These are phyloP conservation scores for Apiotrichum gracile DNA, from an alignment of 1,284 basidiomycete genomes.

Conservation along the genomic window DNA sequence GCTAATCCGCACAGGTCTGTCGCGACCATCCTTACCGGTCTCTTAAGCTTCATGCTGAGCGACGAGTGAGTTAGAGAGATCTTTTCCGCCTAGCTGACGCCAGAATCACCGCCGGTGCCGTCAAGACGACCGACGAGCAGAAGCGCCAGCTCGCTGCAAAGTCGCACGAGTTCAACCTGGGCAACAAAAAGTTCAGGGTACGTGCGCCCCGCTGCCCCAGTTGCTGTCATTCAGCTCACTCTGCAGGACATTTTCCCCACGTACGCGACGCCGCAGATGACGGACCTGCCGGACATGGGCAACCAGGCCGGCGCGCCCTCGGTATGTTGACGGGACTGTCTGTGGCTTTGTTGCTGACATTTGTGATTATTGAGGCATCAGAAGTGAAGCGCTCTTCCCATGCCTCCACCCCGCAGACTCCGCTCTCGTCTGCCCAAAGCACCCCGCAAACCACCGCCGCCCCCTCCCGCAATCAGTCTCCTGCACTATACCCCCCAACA, in stretches of 20 bases:
- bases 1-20: conserved; percentile 30
- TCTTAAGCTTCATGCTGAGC: conserved; percentile 90
- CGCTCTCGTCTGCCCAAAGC: conserved; percentile 5
- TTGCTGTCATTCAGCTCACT: background rate
- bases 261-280: conserved; percentile 63
- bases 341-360: background rate
- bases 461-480: conserved; percentile 1
- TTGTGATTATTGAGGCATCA: conserved; percentile 10
- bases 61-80: conserved; percentile 59
- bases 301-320: conserved; percentile 12
- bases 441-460: conserved; percentile 5
- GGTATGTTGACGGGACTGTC: conserved; percentile 6
- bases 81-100: background rate
- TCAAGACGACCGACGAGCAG: conserved; percentile 71
- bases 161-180: conserved; percentile 79
- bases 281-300: conserved; percentile 82
- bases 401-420: conserved; percentile 1
- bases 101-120: conserved; percentile 82
- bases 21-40: conserved; percentile 71
- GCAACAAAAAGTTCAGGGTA: conserved; percentile 66
- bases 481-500: conserved; percentile 1
- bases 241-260: conserved; percentile 70
- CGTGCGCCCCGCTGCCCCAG: too few species aligned
- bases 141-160: conserved; percentile 69
- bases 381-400: conserved; percentile 1